Evolutionary conservation across 148 eudicot species (phyloP).

Genomic region (Mesembryanthemum crystallinum): DNA sequence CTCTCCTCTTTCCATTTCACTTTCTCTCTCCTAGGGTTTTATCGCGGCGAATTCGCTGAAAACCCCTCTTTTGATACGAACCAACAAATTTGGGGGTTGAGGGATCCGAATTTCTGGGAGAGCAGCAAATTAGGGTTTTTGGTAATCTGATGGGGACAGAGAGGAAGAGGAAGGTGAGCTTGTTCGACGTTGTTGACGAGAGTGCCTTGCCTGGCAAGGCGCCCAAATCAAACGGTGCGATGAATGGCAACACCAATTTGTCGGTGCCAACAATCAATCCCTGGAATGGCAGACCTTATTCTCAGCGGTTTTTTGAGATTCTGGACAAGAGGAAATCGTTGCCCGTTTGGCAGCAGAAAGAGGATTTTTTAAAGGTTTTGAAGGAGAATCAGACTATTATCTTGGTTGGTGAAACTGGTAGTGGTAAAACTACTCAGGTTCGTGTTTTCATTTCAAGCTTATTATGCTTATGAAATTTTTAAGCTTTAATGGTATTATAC

Average conservation of each 20-base stretch:
- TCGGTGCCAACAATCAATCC: constrained; percentile 40
- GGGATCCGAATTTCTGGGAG: constrained; percentile 6
- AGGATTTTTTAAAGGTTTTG: constrained; percentile 66
- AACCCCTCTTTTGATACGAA: background rate
- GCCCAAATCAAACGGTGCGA: constrained; percentile 39
- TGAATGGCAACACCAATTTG: constrained; percentile 15
- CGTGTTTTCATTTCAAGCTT: background rate
- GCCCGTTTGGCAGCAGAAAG: constrained; percentile 96
- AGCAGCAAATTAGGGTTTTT: constrained; percentile 11
- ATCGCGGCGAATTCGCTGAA: background rate
- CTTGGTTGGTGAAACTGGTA: constrained; percentile 97
- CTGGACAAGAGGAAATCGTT: constrained; percentile 81
- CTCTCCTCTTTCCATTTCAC: background rate
- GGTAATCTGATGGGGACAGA: constrained; percentile 63
- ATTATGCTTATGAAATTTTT: too few species aligned
- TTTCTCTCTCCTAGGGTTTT: constrained; percentile 37
- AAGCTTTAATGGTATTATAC: background rate
- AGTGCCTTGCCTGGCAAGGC: constrained; percentile 23
- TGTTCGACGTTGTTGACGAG: constrained; percentile 91
- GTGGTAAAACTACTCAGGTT: constrained; percentile 99
- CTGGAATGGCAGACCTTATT: constrained; percentile 73
- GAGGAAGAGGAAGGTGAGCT: constrained; percentile 88
- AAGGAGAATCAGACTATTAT: constrained; percentile 60
- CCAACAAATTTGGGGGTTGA: constrained; percentile 14
- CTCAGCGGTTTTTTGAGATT: constrained; percentile 68